Evolutionary conservation across 176 grass and related monocot species (phyloP), one percentile per base, ranked within the genome.

Genomic region (Olyra latifolia): DNA sequence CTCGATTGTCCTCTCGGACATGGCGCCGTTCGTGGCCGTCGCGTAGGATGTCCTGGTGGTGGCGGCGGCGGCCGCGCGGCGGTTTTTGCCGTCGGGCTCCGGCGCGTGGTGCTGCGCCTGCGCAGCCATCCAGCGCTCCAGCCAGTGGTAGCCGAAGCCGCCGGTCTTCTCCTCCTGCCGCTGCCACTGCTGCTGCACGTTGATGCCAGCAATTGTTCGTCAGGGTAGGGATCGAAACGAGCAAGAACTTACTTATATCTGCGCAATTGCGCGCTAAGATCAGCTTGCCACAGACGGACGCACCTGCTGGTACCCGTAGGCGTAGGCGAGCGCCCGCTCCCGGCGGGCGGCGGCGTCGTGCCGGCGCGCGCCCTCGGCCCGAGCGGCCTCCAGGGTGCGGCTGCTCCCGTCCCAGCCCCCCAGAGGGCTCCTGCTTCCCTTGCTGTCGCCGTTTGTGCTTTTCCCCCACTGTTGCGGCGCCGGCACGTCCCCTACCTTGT

Each of bases 261-360:
- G n/a, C 11, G 4, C 4, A 8, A 0, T 11, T 24, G n/a, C 11
- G 4, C 4, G 19, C 30, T 43, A 17, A 46, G 20, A 8, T 24
- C 24, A 60, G 12, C 24, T 14, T 27, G 22, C 57, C 11, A 14
- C 42, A 42, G 13, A 28, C 41, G 42, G 28, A 29, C 22, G 66
- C 65, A 82, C 78, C 81, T 86, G 58, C 80, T 87, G 86, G 62
- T 78, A 87, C 20, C 76, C 89, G 69, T 83, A 88, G 14, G 93
- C 93, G 71, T 95, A 95, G 20, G 93, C 84, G 24, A 92, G 87
- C 62, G 93, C 89, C 1, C 89, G 78, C 78, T 95, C 93, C 10
- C 93, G 84, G 59, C 84, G 84, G 12, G 84, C 57, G 9, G 74
- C 47, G 1, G 89, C 90, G 32, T 86, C 79, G 52, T 92, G 89